phyloP scores from a whole-genome alignment of 2,329 filamentous ascomycete species.

The Neoascochyta sp. region DNA sequence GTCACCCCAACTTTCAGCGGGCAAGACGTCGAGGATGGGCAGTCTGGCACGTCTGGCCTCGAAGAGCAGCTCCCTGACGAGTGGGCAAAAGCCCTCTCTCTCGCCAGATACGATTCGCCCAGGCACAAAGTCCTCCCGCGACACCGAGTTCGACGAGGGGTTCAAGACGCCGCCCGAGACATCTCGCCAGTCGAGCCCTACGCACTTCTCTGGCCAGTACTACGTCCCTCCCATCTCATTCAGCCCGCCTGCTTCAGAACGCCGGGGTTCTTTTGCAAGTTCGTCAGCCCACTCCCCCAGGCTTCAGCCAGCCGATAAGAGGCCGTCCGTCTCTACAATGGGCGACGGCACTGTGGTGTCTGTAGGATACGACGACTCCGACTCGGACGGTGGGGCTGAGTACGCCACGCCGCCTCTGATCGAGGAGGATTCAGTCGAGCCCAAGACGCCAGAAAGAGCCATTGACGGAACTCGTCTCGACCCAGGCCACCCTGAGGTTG shows the following conservation, averaged over 20 bases:
- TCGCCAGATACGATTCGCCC: conserved; percentile 32
- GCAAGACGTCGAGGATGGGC: conserved; percentile 27
- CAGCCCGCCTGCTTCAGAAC: conserved; percentile 29
- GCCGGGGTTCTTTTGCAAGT: conserved; percentile 31
- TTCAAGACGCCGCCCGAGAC: conserved; percentile 48
- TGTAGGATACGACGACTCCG: too few relatives aligned
- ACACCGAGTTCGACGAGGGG: conserved; percentile 40
- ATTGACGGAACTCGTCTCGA: conserved; percentile 21
- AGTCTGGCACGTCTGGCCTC: conserved; percentile 36
- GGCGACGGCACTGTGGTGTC: conserved; percentile 28
- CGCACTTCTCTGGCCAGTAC: conserved; percentile 26
- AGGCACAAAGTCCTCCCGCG: conserved; percentile 36
- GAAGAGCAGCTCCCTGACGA: conserved; percentile 34
- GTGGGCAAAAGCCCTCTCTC: conserved; percentile 28
- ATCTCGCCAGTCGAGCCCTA: conserved; percentile 36
- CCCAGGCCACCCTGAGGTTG: conserved; percentile 29
- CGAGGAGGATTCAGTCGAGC: conserved; percentile 17
- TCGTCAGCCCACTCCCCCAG: conserved; percentile 35
- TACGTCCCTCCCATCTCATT: conserved; percentile 33
- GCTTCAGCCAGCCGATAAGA: conserved; percentile 29
- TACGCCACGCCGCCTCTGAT: conserved; percentile 34
- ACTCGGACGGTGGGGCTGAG: conserved; percentile 28
- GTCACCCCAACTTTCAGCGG: conserved; percentile 24
- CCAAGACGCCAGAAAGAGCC: conserved; percentile 23
- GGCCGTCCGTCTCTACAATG: conserved; percentile 34